A percentile compares a stretch with the other conserved stretches of the same genome.
These are phyloP conservation scores for Senna tora DNA, from an alignment of 306 rosid genomes.

Conservation along the genomic window DNA sequence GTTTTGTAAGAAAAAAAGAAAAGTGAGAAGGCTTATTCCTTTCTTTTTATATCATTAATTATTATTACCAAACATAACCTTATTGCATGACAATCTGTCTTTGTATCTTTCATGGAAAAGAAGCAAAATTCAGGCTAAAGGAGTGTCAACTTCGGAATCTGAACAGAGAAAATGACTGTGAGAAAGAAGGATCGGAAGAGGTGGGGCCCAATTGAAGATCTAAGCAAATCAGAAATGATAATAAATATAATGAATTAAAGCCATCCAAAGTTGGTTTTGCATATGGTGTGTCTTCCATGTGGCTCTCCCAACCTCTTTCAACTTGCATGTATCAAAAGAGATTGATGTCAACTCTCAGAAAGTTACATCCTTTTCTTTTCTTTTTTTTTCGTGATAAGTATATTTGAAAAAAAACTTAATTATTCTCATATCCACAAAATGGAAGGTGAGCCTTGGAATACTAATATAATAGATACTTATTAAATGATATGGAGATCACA, in stretches of 20 bases:
- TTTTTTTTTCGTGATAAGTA: too few relatives aligned
- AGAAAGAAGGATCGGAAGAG: too few relatives aligned
- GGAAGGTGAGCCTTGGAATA: too few relatives aligned
- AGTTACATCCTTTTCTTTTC: background rate
- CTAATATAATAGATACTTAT: too few relatives aligned
- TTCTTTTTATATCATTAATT: too few relatives aligned
- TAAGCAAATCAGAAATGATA: background rate
- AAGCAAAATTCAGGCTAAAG: background rate
- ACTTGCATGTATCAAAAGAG: constrained; percentile 3
- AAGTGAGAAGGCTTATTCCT: too few relatives aligned
- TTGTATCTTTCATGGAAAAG: background rate
- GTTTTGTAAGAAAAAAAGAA: too few relatives aligned
- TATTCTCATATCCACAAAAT: too few relatives aligned
- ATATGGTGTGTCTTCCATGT: background rate
- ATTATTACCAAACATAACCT: too few relatives aligned
- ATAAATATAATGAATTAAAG: background rate
- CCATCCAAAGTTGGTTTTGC: constrained; percentile 18
- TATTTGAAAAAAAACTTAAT: too few relatives aligned
- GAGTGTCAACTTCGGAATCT: constrained; percentile 11
- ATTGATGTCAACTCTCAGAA: constrained; percentile 3
- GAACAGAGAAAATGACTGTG: background rate
- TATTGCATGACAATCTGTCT: too few relatives aligned
- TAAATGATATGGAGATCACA: too few relatives aligned
- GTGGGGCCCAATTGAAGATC: constrained; percentile 13
- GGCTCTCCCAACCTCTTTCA: constrained; percentile 21